Percentiles rank a stretch among this genome's conserved stretches.
Evolutionary conservation across 2,329 filamentous ascomycete genomes (phyloP).

Genomic region (Thermothelomyces thermophilus): DNA sequence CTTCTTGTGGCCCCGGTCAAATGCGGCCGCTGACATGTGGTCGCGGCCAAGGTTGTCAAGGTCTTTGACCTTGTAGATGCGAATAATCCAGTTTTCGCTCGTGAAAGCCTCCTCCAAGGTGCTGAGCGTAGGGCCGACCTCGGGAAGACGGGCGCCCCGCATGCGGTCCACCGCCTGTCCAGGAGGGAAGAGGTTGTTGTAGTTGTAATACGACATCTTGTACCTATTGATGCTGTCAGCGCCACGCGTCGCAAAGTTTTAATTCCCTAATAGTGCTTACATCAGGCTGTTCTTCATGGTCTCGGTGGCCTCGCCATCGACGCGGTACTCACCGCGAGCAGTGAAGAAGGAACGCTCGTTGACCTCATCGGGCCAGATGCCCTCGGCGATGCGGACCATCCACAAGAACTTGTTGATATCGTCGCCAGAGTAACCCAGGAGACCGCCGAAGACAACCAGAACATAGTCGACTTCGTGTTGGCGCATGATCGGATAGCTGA

Average conservation of each 20-base stretch:
- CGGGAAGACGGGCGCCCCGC: conserved; percentile 72
- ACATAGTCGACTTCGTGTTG: conserved; percentile 99
- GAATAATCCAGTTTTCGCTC: conserved; percentile 99
- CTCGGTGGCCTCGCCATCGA: conserved; percentile 87
- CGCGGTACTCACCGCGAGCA: conserved; percentile 82
- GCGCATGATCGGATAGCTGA: conserved; percentile 96
- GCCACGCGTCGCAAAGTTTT: conserved; percentile 9
- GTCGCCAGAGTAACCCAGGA: conserved; percentile 94
- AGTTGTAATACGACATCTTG: conserved; percentile 99
- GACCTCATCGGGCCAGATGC: conserved; percentile 99
- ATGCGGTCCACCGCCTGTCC: conserved; percentile 90
- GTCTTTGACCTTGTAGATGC: conserved; percentile 99
- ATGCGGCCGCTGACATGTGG: conserved; percentile 62
- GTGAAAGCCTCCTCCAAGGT: conserved; percentile 96
- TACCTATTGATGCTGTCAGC: conserved; percentile 58
- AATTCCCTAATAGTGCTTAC: conserved; percentile 50
- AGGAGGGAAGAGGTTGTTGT: conserved; percentile 79
- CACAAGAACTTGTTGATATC: conserved; percentile 99
- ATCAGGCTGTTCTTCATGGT: conserved; percentile 99
- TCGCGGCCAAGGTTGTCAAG: conserved; percentile 93
- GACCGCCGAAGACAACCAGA: conserved; percentile 91
- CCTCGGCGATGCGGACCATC: conserved; percentile 99
- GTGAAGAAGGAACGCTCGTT: conserved; percentile 98
- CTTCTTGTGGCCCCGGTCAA: conserved; percentile 77
- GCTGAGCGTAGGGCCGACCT: conserved; percentile 75